Evolutionary conservation across 1,284 basidiomycete species (phyloP).

Genomic region (Bondarzewia mesenterica): DNA sequence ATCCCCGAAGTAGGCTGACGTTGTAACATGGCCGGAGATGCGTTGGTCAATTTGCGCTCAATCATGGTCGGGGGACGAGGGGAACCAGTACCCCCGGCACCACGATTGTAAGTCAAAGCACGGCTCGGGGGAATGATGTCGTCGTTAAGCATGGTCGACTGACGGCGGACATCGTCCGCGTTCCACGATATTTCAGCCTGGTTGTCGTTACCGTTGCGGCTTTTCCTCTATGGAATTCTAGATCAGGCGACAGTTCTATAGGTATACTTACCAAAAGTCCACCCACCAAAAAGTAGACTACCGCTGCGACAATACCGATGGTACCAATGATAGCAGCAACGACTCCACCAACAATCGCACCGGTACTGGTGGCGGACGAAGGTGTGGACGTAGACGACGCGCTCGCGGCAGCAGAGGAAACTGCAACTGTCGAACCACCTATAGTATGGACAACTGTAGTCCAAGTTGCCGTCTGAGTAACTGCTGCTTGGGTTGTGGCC

Average conservation of each 20-base stretch:
- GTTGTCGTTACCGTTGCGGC: conserved; percentile 28
- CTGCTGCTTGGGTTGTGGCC: not conserved
- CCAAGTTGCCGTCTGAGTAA: not conserved
- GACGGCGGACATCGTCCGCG: conserved; percentile 43
- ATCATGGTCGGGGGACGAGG: conserved; percentile 51
- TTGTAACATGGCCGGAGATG: conserved; percentile 15
- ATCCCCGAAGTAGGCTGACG: conserved; percentile 15
- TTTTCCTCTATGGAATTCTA: conserved; percentile 32
- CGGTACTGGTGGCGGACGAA: conserved; percentile 21
- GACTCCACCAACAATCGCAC: conserved; percentile 44
- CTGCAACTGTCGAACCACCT: not conserved
- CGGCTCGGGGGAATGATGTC: conserved; percentile 21
- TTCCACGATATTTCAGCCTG: conserved; percentile 31
- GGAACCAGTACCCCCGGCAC: conserved; percentile 23
- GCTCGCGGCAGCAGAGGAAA: not conserved
- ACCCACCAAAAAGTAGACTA: conserved; percentile 49
- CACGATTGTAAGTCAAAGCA: conserved; percentile 7
- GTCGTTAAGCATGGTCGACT: conserved; percentile 49
- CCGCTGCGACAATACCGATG: conserved; percentile 36
- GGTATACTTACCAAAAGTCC: not conserved
- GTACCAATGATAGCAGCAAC: conserved; percentile 41
- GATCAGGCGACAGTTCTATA: conserved; percentile 2
- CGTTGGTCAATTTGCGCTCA: conserved; percentile 32
- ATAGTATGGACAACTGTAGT: not conserved
- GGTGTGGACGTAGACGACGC: conserved; percentile 1